phyloP scores from a whole-genome alignment of 805 yeast species.

The Maudiozyma serrabonitensis region DNA sequence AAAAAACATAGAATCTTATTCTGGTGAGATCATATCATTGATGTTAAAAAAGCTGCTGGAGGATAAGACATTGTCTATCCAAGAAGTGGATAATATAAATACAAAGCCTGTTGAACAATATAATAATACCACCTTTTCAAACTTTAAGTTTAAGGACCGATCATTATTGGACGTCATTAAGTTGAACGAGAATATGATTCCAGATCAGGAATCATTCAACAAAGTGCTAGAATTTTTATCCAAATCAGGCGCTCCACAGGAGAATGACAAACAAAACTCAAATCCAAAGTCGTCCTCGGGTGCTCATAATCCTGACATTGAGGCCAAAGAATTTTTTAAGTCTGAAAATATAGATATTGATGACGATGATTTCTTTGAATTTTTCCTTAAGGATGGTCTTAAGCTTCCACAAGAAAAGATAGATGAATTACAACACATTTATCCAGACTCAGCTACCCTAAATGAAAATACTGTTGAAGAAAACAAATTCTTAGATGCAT shows the following conservation, averaged over 20 bases:
- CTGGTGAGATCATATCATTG: slow-evolving; percentile 10
- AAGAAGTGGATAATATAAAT: neutral
- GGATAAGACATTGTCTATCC: neutral
- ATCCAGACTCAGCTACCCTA: slow-evolving; percentile 10
- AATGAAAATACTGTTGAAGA: slow-evolving; percentile 4
- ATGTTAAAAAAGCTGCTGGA: slow-evolving; percentile 6
- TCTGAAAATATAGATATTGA: slow-evolving; percentile 37
- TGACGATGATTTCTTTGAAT: slow-evolving; percentile 65
- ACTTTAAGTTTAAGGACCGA: neutral
- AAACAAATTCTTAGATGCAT: neutral
- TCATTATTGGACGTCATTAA: neutral
- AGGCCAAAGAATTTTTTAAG: slow-evolving; percentile 24
- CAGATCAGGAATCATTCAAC: too few species aligned
- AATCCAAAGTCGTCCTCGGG: too few species aligned
- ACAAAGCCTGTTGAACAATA: neutral
- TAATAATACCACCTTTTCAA: neutral
- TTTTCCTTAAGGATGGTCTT: slow-evolving; percentile 45
- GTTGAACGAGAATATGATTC: too few species aligned
- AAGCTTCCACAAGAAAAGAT: slow-evolving; percentile 39
- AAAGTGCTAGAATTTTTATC: too few species aligned
- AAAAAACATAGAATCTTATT: neutral
- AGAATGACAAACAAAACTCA: too few species aligned
- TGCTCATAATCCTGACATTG: slow-evolving; percentile 28
- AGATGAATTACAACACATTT: slow-evolving; percentile 26
- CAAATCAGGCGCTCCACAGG: too few species aligned